Base-by-base conservation (phyloP, 371 early-diverging fungal species). In the Mucor piriformis region DNA sequence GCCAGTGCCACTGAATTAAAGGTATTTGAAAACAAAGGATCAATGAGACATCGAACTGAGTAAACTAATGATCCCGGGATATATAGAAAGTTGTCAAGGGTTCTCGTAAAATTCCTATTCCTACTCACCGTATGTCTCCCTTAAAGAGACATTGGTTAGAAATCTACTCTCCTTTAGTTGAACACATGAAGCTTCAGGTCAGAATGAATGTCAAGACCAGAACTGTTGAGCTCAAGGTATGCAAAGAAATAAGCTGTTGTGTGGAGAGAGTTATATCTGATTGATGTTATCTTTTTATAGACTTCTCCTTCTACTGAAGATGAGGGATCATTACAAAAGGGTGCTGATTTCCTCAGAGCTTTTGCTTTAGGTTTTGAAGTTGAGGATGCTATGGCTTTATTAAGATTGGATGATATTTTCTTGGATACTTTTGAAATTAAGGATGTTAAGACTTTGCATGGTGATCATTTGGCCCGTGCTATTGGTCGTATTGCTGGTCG, bases 401-500 rank as follows among this genome's bases (percentile, higher is more conserved):
- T 98, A 60, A 91, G 98, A 64, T 78, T 97, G 74, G 98, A 98
- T 64, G 98, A 97, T 65, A 79, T 98, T 63, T 98, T 88, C 75
- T 71, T 98, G 68, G 98, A 99, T 67, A 85, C 93, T 15, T 99
- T 99, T 75, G 97, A 99, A 63, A 91, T 99, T 75, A 96, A 97
- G 81, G 99, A 99, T 73, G 94, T 99, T 34, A 96, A 97, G 83
- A 97, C 95, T 13, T 76, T 99, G 46, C 90, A 90, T 52, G 95
- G 97, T 50, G 95, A 97, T 66, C 97, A 99, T 77, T 77, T 99
- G 70, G 91, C 97, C 23, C 89, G 99, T 63, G 99, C 99, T 63
- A 79, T 99, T 70, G 99, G 99, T 66, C 94, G 99, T 74, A 93
- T 99, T 69, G 98, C 99, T 37, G 99, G 99, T 55, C 93, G 95